phyloP scores from a whole-genome alignment of 164 flowering plant genomes.

The Houttuynia cordata region DNA sequence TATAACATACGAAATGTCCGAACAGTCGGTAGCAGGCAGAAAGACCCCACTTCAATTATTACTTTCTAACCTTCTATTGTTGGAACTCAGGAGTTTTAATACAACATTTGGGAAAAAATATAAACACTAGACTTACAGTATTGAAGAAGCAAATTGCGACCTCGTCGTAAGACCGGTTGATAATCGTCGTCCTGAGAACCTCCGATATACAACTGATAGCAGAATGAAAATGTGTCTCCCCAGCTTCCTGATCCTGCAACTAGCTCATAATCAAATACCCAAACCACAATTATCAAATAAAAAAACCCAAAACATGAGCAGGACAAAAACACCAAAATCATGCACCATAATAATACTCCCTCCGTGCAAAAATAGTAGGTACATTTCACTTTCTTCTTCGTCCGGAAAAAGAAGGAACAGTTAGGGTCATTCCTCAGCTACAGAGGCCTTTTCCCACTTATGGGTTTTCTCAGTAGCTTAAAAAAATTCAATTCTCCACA shows the following conservation, averaged over 20 bases:
- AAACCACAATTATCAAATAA: not conserved
- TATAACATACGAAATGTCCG: too few relatives aligned
- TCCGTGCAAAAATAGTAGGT: too few relatives aligned
- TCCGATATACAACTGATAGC: conserved; percentile 59
- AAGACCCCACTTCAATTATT: not conserved
- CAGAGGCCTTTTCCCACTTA: too few relatives aligned
- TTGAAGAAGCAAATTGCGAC: conserved; percentile 92
- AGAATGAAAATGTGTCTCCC: conserved; percentile 51
- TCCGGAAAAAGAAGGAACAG: too few relatives aligned
- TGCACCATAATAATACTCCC: too few relatives aligned
- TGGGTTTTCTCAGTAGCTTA: too few relatives aligned
- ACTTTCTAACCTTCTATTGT: not conserved
- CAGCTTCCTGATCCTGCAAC: conserved; percentile 44
- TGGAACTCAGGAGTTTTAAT: not conserved
- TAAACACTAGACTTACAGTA: conserved; percentile 45
- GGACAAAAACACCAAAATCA: not conserved
- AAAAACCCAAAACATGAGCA: too few relatives aligned
- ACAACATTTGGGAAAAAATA: not conserved
- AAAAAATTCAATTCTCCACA: too few relatives aligned
- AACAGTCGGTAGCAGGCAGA: not conserved
- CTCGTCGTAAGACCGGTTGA: conserved; percentile 75
- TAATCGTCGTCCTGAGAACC: conserved; percentile 67
- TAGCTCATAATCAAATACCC: not conserved
- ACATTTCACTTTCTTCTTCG: too few relatives aligned
- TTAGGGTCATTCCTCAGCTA: too few relatives aligned